Conservation (phyloP, 441 rosid species). For the Aleurites moluccanus region DNA sequence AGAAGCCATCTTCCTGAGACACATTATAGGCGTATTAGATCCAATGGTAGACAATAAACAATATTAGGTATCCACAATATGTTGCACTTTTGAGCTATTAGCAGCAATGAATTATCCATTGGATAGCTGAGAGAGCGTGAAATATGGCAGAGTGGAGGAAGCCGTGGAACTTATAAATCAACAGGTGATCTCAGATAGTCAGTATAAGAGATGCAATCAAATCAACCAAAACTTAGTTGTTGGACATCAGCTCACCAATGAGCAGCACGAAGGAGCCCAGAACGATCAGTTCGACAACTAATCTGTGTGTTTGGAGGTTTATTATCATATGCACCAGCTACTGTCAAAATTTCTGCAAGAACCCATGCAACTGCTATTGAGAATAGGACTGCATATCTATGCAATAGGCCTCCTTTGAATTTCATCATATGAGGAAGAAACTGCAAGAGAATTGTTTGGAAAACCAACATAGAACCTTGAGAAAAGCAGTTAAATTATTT, state of each 20-base stretch:
- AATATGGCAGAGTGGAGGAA: neutral
- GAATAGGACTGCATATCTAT: constrained; percentile 57
- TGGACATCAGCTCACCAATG: constrained; percentile 55
- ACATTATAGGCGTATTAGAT: neutral
- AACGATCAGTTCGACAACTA: constrained; percentile 77
- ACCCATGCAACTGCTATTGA: constrained; percentile 60
- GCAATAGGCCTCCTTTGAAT: constrained; percentile 38
- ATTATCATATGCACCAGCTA: constrained; percentile 67
- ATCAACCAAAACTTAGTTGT: neutral
- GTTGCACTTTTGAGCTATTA: neutral
- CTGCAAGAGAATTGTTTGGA: constrained; percentile 37
- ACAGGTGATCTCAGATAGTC: neutral
- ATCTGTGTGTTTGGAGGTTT: constrained; percentile 56
- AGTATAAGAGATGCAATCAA: neutral
- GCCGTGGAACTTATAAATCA: neutral
- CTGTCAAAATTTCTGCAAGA: constrained; percentile 72
- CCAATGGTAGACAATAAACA: neutral
- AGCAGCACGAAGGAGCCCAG: constrained; percentile 76
- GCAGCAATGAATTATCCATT: neutral
- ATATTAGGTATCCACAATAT: neutral
- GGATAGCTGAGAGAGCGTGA: neutral
- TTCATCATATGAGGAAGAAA: constrained; percentile 61
- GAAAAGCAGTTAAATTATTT: neutral
- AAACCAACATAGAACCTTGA: neutral
- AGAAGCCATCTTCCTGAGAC: neutral